Base-by-base conservation (phyloP, 2,329 filamentous ascomycete genomes). In the Zasmidium cellare region DNA sequence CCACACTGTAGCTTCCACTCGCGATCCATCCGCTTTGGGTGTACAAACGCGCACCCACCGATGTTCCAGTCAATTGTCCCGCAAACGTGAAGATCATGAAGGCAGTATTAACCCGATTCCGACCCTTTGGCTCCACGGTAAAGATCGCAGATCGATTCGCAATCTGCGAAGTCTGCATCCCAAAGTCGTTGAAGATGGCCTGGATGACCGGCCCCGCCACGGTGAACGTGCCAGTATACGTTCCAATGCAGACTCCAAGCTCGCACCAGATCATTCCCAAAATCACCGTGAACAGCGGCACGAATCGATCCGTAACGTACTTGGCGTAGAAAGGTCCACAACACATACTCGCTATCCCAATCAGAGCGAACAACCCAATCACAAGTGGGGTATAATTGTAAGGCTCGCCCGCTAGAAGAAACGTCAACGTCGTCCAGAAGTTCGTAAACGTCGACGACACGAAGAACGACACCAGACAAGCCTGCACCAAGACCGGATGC, bases 41-140 rank as follows among this genome's bases (percentile, higher is more conserved):
- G 68, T 84, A 87, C 12, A 87, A 71, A 46, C 79, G 75, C 60
- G 82, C 84, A 0, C 82, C 82, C 0, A 74, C 77, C 9, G 76
- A 73, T 1, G 80, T 82, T 0, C 90, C 90, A 1, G 86, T 87
- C 48, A 94, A 68, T 76, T 94, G 90, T 0, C 90, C 90, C 24
- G 82, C 85, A 67, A 93, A 93, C 0, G 84, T 85, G 7, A 82
- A 80, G 0, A 92, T 81, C 90, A 93, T 94, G 68, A 91, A 94
- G 1, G 87, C 88, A 0, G 90, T 92, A 69, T 94, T 94, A 22
- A 93, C 82, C 2, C 90, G 76, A 73, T 92, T 94, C 3, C 88
- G 76, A 0, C 87, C 86, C 59, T 84, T 86, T 0, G 89, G 86
- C 53, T 88, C 87, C 20, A 93, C 85, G 1, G 78, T 75, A 65